Conservation (phyloP, 306 rosid genomes). For the Elaeagnus macrophylla region DNA sequence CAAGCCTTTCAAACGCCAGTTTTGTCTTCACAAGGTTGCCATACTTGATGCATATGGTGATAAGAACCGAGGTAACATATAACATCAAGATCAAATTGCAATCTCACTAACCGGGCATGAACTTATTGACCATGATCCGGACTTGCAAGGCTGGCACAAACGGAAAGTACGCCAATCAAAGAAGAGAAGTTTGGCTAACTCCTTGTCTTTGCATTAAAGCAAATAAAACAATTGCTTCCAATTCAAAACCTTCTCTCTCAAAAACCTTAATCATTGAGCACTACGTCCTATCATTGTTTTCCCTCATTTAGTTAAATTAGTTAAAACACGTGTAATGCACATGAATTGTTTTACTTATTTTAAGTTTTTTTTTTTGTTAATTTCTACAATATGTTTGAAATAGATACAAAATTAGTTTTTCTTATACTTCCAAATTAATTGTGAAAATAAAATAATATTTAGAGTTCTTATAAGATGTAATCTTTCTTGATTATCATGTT, state of each 20-base stretch:
- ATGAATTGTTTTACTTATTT: no score
- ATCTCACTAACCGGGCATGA: constrained; percentile 26
- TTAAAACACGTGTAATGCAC: no score
- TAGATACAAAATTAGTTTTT: no score
- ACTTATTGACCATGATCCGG: constrained; percentile 25
- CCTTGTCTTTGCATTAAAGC: constrained; percentile 30
- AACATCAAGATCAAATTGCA: constrained; percentile 20
- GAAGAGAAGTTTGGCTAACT: constrained; percentile 30
- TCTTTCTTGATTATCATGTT: no score
- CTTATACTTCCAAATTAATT: no score
- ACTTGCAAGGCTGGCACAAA: constrained; percentile 28
- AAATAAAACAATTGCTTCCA: constrained; percentile 28
- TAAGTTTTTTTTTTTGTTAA: no score
- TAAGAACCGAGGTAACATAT: constrained; percentile 24
- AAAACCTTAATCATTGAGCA: constrained; percentile 30
- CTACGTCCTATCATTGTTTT: constrained; percentile 29
- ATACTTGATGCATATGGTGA: constrained; percentile 29
- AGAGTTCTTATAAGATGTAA: no score
- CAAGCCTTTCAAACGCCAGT: constrained; percentile 26
- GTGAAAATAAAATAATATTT: no score
- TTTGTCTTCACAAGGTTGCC: constrained; percentile 28
- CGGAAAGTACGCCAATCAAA: constrained; percentile 29
- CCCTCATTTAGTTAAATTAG: constrained; percentile 18
- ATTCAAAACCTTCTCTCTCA: constrained; percentile 25
- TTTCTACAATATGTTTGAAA: no score